phyloP scores from a whole-genome alignment of 202 grass and related monocot species.

The Musa balbisiana region DNA sequence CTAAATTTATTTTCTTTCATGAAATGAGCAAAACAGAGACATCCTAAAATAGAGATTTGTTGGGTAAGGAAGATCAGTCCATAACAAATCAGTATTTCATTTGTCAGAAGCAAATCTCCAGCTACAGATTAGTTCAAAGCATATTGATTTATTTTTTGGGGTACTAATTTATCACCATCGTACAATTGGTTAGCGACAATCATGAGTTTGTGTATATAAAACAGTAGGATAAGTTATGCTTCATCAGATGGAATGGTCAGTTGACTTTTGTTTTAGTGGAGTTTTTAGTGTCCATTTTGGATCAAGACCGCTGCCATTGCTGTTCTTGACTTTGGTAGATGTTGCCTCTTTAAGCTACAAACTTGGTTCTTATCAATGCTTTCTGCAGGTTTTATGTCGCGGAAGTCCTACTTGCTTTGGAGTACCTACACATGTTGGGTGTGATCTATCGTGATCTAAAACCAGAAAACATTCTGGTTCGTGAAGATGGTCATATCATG shows the following conservation, averaged over 20 bases:
- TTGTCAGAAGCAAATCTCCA: background rate
- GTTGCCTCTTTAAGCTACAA: background rate
- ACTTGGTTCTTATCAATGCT: background rate
- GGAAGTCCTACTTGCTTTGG: conserved; percentile 89
- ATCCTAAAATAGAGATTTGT: too few species aligned
- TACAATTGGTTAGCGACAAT: background rate
- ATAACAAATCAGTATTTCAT: background rate
- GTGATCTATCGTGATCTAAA: conserved; percentile 96
- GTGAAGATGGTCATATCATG: conserved; percentile 97
- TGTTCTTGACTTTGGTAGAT: background rate
- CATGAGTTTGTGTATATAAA: background rate
- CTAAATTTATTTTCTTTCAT: background rate
- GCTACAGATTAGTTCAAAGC: background rate
- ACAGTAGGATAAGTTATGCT: background rate
- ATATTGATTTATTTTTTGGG: background rate
- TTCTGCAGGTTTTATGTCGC: conserved; percentile 90
- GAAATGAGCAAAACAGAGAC: background rate
- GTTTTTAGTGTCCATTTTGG: background rate
- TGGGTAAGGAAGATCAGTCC: background rate
- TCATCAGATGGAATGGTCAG: background rate
- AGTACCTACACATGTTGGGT: conserved; percentile 95
- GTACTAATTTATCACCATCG: background rate
- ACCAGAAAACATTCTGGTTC: conserved; percentile 90
- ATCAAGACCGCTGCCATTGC: too few species aligned
- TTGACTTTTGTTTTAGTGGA: background rate